A percentile compares a stretch with the other conserved stretches of the same genome.
phyloP scores from a whole-genome alignment of 441 rosid genomes.

The Mallotus repandus region DNA sequence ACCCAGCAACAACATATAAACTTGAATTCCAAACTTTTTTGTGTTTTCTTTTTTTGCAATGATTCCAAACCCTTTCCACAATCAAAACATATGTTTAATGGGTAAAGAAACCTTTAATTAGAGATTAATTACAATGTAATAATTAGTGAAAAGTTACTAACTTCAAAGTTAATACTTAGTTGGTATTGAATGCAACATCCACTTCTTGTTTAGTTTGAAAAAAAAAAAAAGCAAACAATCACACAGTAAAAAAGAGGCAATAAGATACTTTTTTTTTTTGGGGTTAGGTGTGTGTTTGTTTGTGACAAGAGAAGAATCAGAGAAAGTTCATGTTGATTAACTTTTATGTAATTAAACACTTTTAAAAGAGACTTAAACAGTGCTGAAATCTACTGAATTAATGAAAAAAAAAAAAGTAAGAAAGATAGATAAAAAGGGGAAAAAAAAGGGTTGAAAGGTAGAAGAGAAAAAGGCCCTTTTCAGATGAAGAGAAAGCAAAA shows the following conservation, averaged over 20 bases:
- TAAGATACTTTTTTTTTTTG: not conserved
- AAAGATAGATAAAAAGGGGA: not conserved
- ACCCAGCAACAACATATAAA: not conserved
- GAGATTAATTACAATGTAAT: not conserved
- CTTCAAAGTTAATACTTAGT: not conserved
- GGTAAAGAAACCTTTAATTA: not conserved
- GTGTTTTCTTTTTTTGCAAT: not conserved
- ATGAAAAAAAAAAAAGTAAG: not conserved
- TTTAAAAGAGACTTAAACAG: not conserved
- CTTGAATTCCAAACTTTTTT: not conserved
- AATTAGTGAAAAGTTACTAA: not conserved
- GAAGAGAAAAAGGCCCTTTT: conserved; percentile 15
- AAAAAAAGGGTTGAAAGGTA: not conserved
- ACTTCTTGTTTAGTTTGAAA: not conserved
- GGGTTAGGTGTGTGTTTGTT: not conserved
- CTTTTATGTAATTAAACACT: not conserved
- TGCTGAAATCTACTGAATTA: not conserved
- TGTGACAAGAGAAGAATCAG: not conserved
- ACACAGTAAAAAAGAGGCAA: not conserved
- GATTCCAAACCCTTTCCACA: not conserved
- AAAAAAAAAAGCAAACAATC: not conserved
- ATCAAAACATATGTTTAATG: not conserved
- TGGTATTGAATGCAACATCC: not conserved
- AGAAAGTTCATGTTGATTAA: not conserved
- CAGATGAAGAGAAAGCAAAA: not conserved